Evolutionary conservation across 1,284 basidiomycete genomes (phyloP).

Genomic region (Earliella scabrosa): DNA sequence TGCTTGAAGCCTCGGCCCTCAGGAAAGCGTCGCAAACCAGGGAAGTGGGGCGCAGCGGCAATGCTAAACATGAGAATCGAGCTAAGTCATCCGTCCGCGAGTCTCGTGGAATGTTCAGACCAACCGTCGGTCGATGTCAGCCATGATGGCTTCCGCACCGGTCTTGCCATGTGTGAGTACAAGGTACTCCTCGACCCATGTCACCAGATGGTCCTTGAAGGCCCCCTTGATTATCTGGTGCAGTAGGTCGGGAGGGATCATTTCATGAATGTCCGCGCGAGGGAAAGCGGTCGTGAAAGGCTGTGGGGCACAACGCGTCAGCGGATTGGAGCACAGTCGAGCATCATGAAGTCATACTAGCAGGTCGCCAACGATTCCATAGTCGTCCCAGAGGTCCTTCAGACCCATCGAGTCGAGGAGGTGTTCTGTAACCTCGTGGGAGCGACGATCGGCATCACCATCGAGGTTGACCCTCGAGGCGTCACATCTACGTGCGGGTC

Average conservation of each 20-base stretch:
- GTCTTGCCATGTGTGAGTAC: conserved; percentile 7
- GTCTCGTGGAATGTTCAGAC: conserved; percentile 4
- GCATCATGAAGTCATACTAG: conserved; percentile 20
- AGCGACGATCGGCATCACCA: no score
- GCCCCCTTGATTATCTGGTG: conserved; percentile 33
- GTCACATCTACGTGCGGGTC: conserved; percentile 21
- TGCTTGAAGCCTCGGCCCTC: conserved; percentile 29
- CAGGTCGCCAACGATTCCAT: conserved; percentile 27
- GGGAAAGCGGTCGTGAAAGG: conserved; percentile 16
- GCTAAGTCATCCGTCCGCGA: conserved; percentile 8
- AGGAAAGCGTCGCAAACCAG: conserved; percentile 21
- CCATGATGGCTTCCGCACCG: conserved; percentile 6
- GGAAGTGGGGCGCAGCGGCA: conserved; percentile 19
- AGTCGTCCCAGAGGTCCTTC: conserved; percentile 20
- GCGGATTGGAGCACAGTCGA: no score
- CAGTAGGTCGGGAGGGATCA: conserved; percentile 5
- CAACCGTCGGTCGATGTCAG: conserved; percentile 27
- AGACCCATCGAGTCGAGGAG: background rate
- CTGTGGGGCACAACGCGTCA: background rate
- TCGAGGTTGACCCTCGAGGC: conserved; percentile 16
- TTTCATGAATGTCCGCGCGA: conserved; percentile 9
- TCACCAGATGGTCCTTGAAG: conserved; percentile 27
- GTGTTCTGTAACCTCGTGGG: background rate
- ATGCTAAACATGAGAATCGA: conserved; percentile 11
- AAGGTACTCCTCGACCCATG: conserved; percentile 22